Evolutionary conservation across 106 monocot species (phyloP), one percentile per base, ranked within the genome.

Genomic region (Platanthera zijinensis): DNA sequence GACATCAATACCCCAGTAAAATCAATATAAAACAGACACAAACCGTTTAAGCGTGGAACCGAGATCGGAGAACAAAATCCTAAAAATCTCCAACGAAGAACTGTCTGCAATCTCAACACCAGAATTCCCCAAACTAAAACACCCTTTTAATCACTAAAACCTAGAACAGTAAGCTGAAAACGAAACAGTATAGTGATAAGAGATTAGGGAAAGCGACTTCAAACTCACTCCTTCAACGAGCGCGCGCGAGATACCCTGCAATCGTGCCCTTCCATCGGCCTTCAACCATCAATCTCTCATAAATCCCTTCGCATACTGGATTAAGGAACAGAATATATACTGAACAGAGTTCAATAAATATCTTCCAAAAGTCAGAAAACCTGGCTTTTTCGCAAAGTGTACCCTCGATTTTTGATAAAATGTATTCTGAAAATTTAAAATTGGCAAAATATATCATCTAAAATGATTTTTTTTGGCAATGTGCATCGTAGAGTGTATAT

Each of bases 191-290:
- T 10, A 51, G 19, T 21, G 72, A 72, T 10, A 22, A 22, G 18
- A 13, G 50, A 72, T 50, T 0, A n/a, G 48, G 17, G 69, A 71
- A 50, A 71, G 71, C 49, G 71, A 71, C 71, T 71, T 15, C 49
- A 49, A 71, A 71, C 71, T 49, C 71, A 50, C 49, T 51, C 10
- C 51, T 22, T 13, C 67, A 25, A 6, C 10, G 48, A 72, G 72
- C 1, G 25, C 72, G n/a, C 21, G 50, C 72, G 50, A 46, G 22
- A 72, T 15, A 72, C 18, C 9, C 50, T 72, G n/a, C 0, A 17
- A 71, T 71, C 48, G 8, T 48, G 46, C 70, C 70, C 4, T 70
- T 70, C 46, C 70, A 48, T 48, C 15, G 48, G 17, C 17, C 10
- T 11, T 48, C 70, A 15, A 17, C 17, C 70, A 48, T 39, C 3